Base-by-base conservation (phyloP, 257 asterid genomes). In the Rehmannia glutinosa region DNA sequence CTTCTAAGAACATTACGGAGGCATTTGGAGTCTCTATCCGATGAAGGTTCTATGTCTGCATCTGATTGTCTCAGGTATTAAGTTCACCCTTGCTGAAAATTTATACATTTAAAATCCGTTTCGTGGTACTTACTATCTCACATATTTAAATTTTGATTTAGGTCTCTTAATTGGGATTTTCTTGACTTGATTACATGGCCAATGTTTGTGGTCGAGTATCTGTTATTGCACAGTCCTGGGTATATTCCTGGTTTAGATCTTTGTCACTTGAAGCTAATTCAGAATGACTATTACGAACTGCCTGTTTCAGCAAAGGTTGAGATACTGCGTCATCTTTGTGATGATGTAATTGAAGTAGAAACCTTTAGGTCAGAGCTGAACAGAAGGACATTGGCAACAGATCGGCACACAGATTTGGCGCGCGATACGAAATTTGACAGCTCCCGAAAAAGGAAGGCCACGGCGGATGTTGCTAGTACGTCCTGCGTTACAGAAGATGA, bases 131-230 rank as follows among this genome's bases (percentile, higher is more conserved):
- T 72, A 75, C 35, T 39, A 20, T 54, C 39, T 72, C 70, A 17
- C 57, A 39, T 39, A 46, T 75, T 72, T 33, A 49, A 64, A 71
- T 62, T 32, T 43, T 63, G 54, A 46, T 64, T 8, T 56, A 91
- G 99, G 96, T 84, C 87, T 59, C 96, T 91, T 65, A 81, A 94
- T 59, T 91, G 99, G 99, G 96, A 89, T 77, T 81, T 85, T 79
- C 87, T 94, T 62, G 99, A 94, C 79, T 68, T 86, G 81, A 85
- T 91, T 55, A 91, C 99, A 8, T 94, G 99, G 99, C 97, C 99
- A 56, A 73, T 91, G 71, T 94, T 78, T 83, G 70, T 83, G 83
- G 82, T 84, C 72, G 97, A 94, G 79, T 94, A 94, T 78, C 75
- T 91, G 72, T 69, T 91, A 50, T 57, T 87, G 72, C 91, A 91